A percentile compares a stretch with the other conserved stretches of the same genome.
phyloP scores from a whole-genome alignment of 768 basidiomycete genomes.

The Dentipellis sp. region DNA sequence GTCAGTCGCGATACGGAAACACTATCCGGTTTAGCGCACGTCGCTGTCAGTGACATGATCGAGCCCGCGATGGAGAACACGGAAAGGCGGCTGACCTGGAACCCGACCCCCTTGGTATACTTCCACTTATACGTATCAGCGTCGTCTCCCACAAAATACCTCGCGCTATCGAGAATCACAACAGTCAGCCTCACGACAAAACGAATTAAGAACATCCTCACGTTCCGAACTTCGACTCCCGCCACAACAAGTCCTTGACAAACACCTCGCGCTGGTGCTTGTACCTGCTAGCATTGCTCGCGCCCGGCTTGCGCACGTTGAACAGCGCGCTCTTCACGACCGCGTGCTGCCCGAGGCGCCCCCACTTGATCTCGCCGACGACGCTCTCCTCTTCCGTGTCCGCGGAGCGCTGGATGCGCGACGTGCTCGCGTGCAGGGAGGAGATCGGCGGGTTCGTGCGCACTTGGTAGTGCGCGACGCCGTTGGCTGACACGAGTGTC shows the following conservation, averaged over 20 bases:
- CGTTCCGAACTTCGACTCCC: constrained; percentile 10
- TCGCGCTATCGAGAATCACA: constrained; percentile 2
- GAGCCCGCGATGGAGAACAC: neutral
- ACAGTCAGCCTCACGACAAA: neutral
- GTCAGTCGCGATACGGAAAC: constrained; percentile 11
- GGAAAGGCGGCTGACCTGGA: constrained; percentile 6
- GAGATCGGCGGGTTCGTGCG: constrained; percentile 26
- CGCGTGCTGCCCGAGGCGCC: constrained; percentile 24
- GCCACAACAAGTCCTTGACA: constrained; percentile 13
- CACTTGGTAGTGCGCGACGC: constrained; percentile 40
- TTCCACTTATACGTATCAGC: constrained; percentile 15
- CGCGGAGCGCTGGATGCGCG: constrained; percentile 32
- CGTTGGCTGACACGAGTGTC: constrained; percentile 39
- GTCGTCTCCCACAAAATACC: constrained; percentile 14
- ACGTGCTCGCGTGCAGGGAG: constrained; percentile 24
- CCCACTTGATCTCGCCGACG: constrained; percentile 45
- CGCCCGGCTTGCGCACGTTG: constrained; percentile 2
- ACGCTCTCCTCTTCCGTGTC: constrained; percentile 19
- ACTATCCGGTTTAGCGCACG: neutral
- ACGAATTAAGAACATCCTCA: neutral
- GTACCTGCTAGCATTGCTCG: neutral
- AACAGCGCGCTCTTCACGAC: constrained; percentile 13
- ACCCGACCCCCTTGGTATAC: constrained; percentile 8
- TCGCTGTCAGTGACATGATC: neutral
- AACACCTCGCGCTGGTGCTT: constrained; percentile 4